Evolutionary conservation across 768 basidiomycete species (phyloP).

Genomic region (Ephemerocybe angulata): DNA sequence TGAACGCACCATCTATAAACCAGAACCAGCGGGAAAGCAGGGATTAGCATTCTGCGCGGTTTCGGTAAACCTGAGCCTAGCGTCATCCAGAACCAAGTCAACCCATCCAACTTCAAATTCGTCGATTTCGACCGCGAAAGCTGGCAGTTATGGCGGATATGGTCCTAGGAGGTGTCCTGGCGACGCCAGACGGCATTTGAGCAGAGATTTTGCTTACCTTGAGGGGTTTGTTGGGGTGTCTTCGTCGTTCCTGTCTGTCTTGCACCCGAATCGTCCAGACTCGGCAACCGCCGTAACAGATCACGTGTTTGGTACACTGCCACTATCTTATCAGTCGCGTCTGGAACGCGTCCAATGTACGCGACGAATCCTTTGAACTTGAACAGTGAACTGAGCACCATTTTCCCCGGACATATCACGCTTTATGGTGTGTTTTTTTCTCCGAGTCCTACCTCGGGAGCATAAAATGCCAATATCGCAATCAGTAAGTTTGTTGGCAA

Average conservation of each 20-base stretch:
- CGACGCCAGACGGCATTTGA: background rate
- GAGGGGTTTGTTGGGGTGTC: conserved; percentile 14
- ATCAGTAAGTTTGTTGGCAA: too few species aligned
- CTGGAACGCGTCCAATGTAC: too few species aligned
- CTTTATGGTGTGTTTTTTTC: too few species aligned
- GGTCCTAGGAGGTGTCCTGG: background rate
- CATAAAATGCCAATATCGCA: too few species aligned
- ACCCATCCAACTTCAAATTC: conserved; percentile 41
- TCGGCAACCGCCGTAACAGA: background rate
- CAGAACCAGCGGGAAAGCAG: conserved; percentile 11
- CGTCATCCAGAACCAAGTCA: conserved; percentile 34
- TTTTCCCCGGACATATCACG: too few species aligned
- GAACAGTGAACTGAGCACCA: too few species aligned
- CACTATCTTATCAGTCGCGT: too few species aligned
- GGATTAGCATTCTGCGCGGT: conserved; percentile 12
- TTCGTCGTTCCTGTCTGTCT: conserved; percentile 8
- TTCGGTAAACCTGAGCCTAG: conserved; percentile 4
- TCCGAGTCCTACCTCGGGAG: too few species aligned
- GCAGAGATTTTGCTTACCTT: conserved; percentile 16
- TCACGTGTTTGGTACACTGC: too few species aligned
- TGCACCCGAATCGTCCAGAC: background rate
- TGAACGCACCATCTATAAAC: conserved; percentile 39
- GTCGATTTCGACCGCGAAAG: conserved; percentile 11
- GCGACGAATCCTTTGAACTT: too few species aligned
- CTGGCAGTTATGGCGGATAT: background rate